A percentile compares a stretch with the other conserved stretches of the same genome.
Conservation (phyloP, 768 basidiomycete species). For the Symmetrospora coprosmae region DNA sequence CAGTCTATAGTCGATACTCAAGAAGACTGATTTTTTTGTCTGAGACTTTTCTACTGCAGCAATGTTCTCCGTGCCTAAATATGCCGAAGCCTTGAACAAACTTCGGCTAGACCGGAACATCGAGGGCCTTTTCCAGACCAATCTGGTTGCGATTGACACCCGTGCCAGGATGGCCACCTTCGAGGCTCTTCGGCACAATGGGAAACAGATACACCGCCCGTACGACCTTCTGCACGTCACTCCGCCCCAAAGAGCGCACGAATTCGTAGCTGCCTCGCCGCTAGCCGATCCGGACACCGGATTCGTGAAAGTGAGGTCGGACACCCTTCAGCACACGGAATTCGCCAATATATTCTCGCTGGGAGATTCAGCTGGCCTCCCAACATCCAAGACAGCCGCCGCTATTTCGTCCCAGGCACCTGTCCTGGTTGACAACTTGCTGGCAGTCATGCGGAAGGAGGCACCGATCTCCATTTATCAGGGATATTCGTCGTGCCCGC, state of each 20-base stretch:
- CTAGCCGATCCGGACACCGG: conserved; percentile 60
- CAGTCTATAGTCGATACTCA: conserved; percentile 25
- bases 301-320: conserved; percentile 73
- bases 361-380: conserved; percentile 77
- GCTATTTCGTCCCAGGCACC: conserved; percentile 84
- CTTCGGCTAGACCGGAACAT: conserved; percentile 65
- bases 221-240: conserved; percentile 27
- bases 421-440: conserved; percentile 74
- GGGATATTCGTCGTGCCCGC: conserved; percentile 43
- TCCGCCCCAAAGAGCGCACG: conserved; percentile 23
- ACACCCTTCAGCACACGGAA: conserved; percentile 68
- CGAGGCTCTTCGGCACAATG: too few species aligned
- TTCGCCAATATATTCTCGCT: conserved; percentile 72
- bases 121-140: conserved; percentile 61
- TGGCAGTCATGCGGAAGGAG: conserved; percentile 57
- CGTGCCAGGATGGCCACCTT: conserved; percentile 65
- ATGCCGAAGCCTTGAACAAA: conserved; percentile 69
- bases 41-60: too few species aligned
- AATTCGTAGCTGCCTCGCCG: conserved; percentile 34
- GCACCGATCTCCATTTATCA: conserved; percentile 59
- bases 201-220: too few species aligned
- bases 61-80: conserved; percentile 95
- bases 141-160: conserved; percentile 60
- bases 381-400: conserved; percentile 89
- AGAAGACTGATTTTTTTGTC: too few species aligned